phyloP scores from a whole-genome alignment of 2,329 filamentous ascomycete species.

The Diaporthe eres region DNA sequence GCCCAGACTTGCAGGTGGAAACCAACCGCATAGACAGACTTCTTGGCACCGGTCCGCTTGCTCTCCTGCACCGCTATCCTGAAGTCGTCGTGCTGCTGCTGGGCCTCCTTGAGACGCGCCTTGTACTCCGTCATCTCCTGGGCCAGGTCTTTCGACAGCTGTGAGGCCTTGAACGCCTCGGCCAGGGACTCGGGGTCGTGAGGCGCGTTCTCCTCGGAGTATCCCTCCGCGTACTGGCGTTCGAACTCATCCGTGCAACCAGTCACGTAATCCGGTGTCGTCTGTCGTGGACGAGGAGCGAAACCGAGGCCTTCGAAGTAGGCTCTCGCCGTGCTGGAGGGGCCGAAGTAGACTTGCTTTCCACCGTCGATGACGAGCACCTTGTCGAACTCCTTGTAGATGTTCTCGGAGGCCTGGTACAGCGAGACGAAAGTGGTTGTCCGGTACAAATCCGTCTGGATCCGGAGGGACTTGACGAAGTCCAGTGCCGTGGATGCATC shows the following conservation, averaged over 20 bases:
- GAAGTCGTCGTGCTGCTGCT: slow-evolving; percentile 82
- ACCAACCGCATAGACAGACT: slow-evolving; percentile 86
- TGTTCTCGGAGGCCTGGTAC: slow-evolving; percentile 88
- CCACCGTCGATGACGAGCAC: slow-evolving; percentile 85
- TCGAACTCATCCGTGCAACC: slow-evolving; percentile 89
- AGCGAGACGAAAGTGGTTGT: slow-evolving; percentile 88
- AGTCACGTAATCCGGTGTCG: slow-evolving; percentile 85
- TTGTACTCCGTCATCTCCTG: slow-evolving; percentile 80
- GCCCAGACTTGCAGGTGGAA: slow-evolving; percentile 89
- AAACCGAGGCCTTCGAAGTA: slow-evolving; percentile 88
- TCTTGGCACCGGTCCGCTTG: slow-evolving; percentile 81
- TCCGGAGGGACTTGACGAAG: slow-evolving; percentile 74
- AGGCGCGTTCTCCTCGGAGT: slow-evolving; percentile 76
- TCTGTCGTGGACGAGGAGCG: slow-evolving; percentile 80
- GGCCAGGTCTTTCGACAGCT: slow-evolving; percentile 68
- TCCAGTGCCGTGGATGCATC: slow-evolving; percentile 70
- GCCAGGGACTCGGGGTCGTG: slow-evolving; percentile 76
- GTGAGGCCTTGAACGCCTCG: slow-evolving; percentile 78
- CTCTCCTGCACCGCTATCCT: slow-evolving; percentile 80
- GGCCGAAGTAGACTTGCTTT: slow-evolving; percentile 82
- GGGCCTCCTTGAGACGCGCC: slow-evolving; percentile 72
- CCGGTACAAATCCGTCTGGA: slow-evolving; percentile 87
- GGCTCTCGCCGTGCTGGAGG: slow-evolving; percentile 73
- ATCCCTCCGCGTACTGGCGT: slow-evolving; percentile 79
- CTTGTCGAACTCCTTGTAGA: slow-evolving; percentile 86